Evolutionary conservation across 2,329 filamentous ascomycete genomes (phyloP), one percentile per base, ranked within the genome.

Genomic region (Sphaerulina musiva): DNA sequence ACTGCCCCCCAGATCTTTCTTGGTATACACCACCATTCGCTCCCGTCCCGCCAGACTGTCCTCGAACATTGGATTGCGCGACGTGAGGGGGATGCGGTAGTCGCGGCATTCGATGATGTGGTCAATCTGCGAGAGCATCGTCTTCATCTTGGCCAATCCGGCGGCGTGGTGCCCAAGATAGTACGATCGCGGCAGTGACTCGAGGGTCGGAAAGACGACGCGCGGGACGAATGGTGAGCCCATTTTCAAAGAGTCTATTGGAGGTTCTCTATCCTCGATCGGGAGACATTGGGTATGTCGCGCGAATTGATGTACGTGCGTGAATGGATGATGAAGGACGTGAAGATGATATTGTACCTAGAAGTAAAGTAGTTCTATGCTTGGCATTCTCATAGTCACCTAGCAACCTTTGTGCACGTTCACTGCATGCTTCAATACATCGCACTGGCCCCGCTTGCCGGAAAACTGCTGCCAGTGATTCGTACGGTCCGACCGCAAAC

Each of bases 41-140:
- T 86, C 79, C 60, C 83, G 83, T 4, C 84, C 85, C 29, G 82
- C 82, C 43, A 97, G 76, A 32, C 82, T 80, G 58, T 84, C 79
- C 68, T 97, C 92, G 63, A 98, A 92, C 44, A 91, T 74, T 0
- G 91, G 92, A 68, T 98, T 98, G 62, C 89, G 83, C 2, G 89
- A 93, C 0, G 90, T 91, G 8, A 97, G 74, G 0, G 93, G 93
- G 0, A 95, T 84, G 46, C 93, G 85, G 69, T 90, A 90, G 75
- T 98, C 93, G 67, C 93, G 87, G 70, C 91, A 96, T 75, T 98
- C 93, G 67, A 98, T 82, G 51, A 98, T 83, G 42, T 97, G 83
- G 66, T 91, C 87, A 64, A 96, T 87, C 59, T 83, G 84, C 29
- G 84, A 83, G 46, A 98, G 80, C 68, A 87, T 79, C 39, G 81